Evolutionary conservation across 495 filamentous ascomycete species (phyloP), one percentile per base, ranked within the genome.

Genomic region (Daldinia loculata): DNA sequence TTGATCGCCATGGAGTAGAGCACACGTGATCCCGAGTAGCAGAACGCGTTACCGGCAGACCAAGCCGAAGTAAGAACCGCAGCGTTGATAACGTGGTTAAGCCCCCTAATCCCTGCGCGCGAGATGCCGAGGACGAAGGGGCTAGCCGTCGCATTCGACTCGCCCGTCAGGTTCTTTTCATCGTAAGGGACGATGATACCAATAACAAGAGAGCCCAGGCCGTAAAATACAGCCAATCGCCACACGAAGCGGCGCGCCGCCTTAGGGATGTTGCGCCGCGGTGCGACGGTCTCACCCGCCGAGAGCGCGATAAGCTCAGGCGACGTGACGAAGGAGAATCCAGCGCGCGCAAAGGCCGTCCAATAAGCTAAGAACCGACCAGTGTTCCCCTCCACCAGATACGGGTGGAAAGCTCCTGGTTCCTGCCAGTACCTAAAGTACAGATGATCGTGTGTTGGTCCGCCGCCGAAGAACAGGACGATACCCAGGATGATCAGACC

Each of bases 21-120:
- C 61, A 90, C 90, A n/a, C 93, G 88, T 0, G 89, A 91, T n/a
- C 90, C 91, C 34, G 90, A 92, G 80, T 93, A 95, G 60, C 94
- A 83, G 83, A 92, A 93, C 2, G 91, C 89, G 74, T 96, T 96
- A 55, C 87, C 92, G 30, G 83, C 83, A 6, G 82, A 84, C 82
- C 82, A 85, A 7, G 83, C 82, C 17, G 82, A 84, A 0, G 83
- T 89, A 50, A 85, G 67, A 30, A 85, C 78, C 7, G 82, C 82
- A 19, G 75, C 82, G 62, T 84, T 85, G 77, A 85, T 83, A 51
- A 81, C 75, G 62, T 85, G 82, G 68, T 83, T 79, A 0, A 85
- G 75, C 1, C 78, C 82, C 4, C 65, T 56, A 67, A 85, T 85
- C 29, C 82, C 82, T 5, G 80, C 81, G 14, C 66, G 71, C 71